These are phyloP conservation scores for Metarhizium sp. DNA, from an alignment of 2,329 filamentous ascomycete genomes.

Conservation along the genomic window DNA sequence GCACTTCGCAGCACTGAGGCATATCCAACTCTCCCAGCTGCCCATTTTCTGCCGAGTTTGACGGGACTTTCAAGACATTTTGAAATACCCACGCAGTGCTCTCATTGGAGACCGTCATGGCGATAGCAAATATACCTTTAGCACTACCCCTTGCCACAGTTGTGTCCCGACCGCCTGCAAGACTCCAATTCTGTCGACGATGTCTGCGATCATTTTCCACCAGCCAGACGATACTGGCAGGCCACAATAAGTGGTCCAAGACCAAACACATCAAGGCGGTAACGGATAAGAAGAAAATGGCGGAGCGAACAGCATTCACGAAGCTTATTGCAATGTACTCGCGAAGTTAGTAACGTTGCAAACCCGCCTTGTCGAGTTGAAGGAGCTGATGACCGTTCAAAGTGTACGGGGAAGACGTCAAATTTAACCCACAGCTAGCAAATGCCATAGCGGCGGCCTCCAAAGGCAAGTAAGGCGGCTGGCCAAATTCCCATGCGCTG, in stretches of 20 bases:
- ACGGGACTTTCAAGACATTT: not conserved
- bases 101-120: not conserved
- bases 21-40: not conserved
- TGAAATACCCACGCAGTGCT: not conserved
- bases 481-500: conserved; percentile 11
- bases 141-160: not conserved
- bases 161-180: not conserved
- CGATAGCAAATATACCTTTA: not conserved
- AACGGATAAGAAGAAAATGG: conserved; percentile 71
- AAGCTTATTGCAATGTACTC: conserved; percentile 68
- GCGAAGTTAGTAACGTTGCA: conserved; percentile 46
- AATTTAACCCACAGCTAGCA: conserved; percentile 67
- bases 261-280: conserved; percentile 93
- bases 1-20: too few species aligned
- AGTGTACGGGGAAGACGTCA: conserved; percentile 70
- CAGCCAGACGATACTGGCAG: conserved; percentile 41
- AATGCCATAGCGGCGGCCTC: conserved; percentile 67
- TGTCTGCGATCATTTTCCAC: conserved; percentile 40
- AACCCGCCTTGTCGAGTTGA: not conserved
- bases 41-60: not conserved
- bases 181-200: conserved; percentile 29
- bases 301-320: conserved; percentile 56
- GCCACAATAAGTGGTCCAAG: conserved; percentile 92
- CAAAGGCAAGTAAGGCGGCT: conserved; percentile 42
- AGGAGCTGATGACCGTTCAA: conserved; percentile 11